These are phyloP conservation scores for Euphorbia tirucalli DNA, from an alignment of 345 rosid genomes.

Conservation along the genomic window DNA sequence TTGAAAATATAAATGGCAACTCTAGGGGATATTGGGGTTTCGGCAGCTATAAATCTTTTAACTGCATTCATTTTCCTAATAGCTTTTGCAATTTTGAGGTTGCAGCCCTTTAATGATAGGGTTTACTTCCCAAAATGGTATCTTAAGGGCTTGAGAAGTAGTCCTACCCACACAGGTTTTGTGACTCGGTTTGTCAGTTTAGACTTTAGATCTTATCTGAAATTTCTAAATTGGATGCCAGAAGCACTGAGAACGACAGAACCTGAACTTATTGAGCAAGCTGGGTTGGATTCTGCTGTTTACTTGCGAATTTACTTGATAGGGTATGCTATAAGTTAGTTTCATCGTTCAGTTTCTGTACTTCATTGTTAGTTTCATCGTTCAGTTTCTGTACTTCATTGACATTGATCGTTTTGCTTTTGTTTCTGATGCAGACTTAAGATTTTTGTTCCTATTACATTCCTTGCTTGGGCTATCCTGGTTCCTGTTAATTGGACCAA, in stretches of 20 bases:
- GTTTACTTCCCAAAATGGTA: slow-evolving; percentile 98
- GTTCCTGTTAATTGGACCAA: slow-evolving; percentile 83
- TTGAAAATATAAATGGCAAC: slow-evolving; percentile 65
- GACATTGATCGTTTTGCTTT: slow-evolving; percentile 13
- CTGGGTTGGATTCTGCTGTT: slow-evolving; percentile 93
- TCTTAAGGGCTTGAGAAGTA: slow-evolving; percentile 69
- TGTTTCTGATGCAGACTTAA: slow-evolving; percentile 52
- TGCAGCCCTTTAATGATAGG: slow-evolving; percentile 94
- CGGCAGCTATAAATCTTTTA: slow-evolving; percentile 73
- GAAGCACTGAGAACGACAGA: slow-evolving; percentile 93
- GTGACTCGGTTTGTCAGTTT: slow-evolving; percentile 63
- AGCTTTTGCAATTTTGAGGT: slow-evolving; percentile 73
- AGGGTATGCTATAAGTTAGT: slow-evolving; percentile 47
- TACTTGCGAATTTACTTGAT: slow-evolving; percentile 89
- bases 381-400: neutral
- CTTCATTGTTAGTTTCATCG: no score
- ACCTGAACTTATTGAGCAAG: slow-evolving; percentile 92
- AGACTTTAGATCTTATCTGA: slow-evolving; percentile 62
- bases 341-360: no score
- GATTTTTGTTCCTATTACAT: slow-evolving; percentile 76
- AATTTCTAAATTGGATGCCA: slow-evolving; percentile 91
- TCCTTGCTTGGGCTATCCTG: slow-evolving; percentile 71
- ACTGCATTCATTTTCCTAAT: slow-evolving; percentile 70
- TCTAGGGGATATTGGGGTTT: slow-evolving; percentile 69
- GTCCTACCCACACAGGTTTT: slow-evolving; percentile 59